Evolutionary conservation across 192 early-diverging fungal genomes (phyloP), one percentile per base, ranked within the genome.

Genomic region (Entomortierella beljakovae): DNA sequence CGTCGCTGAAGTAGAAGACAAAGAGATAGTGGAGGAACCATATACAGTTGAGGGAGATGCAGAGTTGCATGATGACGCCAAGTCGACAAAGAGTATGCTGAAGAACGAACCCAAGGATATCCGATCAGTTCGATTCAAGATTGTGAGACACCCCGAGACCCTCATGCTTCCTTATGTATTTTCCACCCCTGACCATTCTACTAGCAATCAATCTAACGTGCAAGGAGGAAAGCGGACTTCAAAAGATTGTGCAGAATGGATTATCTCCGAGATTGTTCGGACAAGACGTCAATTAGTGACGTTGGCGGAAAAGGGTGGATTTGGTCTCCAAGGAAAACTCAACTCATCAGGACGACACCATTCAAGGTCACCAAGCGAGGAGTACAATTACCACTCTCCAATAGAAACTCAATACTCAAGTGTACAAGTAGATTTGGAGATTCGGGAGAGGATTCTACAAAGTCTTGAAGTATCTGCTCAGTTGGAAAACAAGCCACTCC

Each of bases 141-240:
- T 77, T 43, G 74, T 77, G 22, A 77, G 68, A 56, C 74, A 77
- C n/a, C 74, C 74, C 0, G 74, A 64, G 61, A 77, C 65, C 1
- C 64, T 59, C 34, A 43, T 64, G 1, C 37, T 77, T 25, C 74
- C 74, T 4, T 69, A 43, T 52, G 60, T 77, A 6, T 43, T 59
- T 1, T 77, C 74, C 0, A 50, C 54, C 0, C 32, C 26, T 0
- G 29, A 33, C 13, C 52, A 62, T 9, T 48, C 65, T 20, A 53
- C 42, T 40, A 52, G 13, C 60, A 49, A 20, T 51, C 22, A 18
- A 77, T 51, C 57, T 9, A 77, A 69, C 28, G 60, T 66, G 0
- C 22, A 42, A 1, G 61, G 66, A 0, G 57, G 52, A 53, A 57
- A 23, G 22, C 65, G 66, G 1, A 69, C 74, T 0, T 65, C 74